phyloP scores from a whole-genome alignment of 495 filamentous ascomycete species.

The Margaritispora aquatica region DNA sequence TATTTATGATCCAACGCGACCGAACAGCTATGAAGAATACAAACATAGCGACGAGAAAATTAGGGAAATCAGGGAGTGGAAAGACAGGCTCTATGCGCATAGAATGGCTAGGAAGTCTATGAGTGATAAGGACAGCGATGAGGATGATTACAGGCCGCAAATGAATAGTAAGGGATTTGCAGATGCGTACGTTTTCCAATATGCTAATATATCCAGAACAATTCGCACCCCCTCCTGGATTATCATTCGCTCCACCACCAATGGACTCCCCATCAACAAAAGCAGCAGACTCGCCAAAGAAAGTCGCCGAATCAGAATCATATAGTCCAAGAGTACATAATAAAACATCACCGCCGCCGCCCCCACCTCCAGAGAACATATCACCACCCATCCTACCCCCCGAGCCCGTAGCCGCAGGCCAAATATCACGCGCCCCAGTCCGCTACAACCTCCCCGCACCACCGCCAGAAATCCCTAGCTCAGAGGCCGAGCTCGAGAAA shows the following conservation, averaged over 20 bases:
- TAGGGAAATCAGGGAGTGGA: constrained; percentile 78
- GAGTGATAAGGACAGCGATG: constrained; percentile 54
- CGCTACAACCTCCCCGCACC: constrained; percentile 67
- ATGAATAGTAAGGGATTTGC: constrained; percentile 39
- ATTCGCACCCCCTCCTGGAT: constrained; percentile 62
- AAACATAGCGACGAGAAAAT: constrained; percentile 79
- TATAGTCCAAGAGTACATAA: constrained; percentile 20
- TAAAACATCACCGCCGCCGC: constrained; percentile 14
- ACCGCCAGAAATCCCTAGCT: constrained; percentile 46
- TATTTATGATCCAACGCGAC: constrained; percentile 78
- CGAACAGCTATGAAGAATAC: constrained; percentile 85
- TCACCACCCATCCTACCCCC: constrained; percentile 30
- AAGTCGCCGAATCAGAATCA: constrained; percentile 37
- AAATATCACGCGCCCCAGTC: constrained; percentile 82
- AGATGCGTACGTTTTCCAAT: background rate
- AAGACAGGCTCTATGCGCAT: constrained; percentile 75
- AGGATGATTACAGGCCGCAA: constrained; percentile 40
- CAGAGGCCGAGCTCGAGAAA: constrained; percentile 50
- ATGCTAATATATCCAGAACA: constrained; percentile 39
- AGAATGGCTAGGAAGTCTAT: constrained; percentile 33
- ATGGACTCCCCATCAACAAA: constrained; percentile 31
- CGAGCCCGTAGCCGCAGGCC: constrained; percentile 35
- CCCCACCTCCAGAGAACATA: constrained; percentile 37
- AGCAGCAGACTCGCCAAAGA: constrained; percentile 23
- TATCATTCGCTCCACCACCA: constrained; percentile 73